Evolutionary conservation across 2,329 filamentous ascomycete species (phyloP).

Genomic region (Fusarium abutilonis): DNA sequence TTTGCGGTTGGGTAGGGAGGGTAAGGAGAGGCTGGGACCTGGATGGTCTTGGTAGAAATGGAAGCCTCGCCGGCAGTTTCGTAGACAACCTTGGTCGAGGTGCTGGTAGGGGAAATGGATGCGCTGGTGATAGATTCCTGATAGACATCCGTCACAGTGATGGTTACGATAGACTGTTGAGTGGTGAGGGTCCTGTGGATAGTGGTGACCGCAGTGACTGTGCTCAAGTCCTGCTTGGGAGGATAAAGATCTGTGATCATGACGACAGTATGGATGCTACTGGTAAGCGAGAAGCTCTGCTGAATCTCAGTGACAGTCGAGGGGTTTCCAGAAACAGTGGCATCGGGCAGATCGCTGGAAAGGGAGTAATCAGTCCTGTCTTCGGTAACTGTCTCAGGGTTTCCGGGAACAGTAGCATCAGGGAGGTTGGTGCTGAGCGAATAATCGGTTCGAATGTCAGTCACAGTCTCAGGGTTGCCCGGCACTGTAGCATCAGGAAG

Average conservation of each 20-base stretch:
- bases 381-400: conserved; percentile 46
- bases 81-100: conserved; percentile 48
- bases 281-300: conserved; percentile 33
- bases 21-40: conserved; percentile 42
- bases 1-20: conserved; percentile 47
- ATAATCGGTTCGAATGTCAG: conserved; percentile 41
- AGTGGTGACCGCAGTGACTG: conserved; percentile 44
- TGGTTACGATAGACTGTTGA: conserved; percentile 33
- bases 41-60: conserved; percentile 49
- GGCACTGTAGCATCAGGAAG: conserved; percentile 43
- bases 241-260: conserved; percentile 48
- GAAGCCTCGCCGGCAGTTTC: conserved; percentile 44
- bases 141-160: conserved; percentile 41
- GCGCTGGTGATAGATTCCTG: conserved; percentile 27
- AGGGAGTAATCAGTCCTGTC: conserved; percentile 42
- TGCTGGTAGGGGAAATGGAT: conserved; percentile 40
- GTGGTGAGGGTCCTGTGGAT: conserved; percentile 43
- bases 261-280: conserved; percentile 41
- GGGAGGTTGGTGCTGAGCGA: conserved; percentile 37
- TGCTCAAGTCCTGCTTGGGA: conserved; percentile 30
- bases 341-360: conserved; percentile 47
- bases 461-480: conserved; percentile 42
- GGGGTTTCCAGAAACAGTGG: conserved; percentile 48
- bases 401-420: conserved; percentile 41
- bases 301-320: conserved; percentile 46